phyloP scores from a whole-genome alignment of 192 early-diverging fungal species.

The Blastocladiella britannica region DNA sequence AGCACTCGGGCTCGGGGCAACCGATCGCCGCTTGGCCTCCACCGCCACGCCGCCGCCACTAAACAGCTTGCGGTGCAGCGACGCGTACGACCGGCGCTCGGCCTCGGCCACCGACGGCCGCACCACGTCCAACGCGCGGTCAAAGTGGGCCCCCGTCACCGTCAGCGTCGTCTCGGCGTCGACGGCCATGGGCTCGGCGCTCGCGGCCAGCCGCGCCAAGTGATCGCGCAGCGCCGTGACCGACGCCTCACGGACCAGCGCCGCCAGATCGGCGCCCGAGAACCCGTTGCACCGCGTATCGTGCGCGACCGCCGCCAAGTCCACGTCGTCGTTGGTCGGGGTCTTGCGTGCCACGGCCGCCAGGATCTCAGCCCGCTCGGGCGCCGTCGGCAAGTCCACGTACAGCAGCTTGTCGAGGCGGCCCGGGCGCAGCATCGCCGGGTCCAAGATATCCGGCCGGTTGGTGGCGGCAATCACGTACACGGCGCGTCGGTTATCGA shows the following conservation, averaged over 20 bases:
- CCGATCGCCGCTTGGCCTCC: too few species aligned
- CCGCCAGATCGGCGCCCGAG: conserved; percentile 36
- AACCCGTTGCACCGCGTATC: conserved; percentile 29
- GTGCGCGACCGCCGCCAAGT: conserved; percentile 17
- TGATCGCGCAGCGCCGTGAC: conserved; percentile 4
- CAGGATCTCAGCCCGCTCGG: conserved; percentile 69
- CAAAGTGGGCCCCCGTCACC: background rate
- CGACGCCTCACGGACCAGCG: conserved; percentile 26
- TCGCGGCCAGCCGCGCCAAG: background rate
- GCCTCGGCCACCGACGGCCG: background rate
- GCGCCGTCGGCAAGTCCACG: conserved; percentile 67
- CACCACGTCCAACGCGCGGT: background rate
- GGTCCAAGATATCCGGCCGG: conserved; percentile 90
- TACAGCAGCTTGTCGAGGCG: conserved; percentile 94
- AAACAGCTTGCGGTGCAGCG: background rate
- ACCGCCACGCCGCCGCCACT: too few species aligned
- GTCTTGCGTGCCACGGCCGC: conserved; percentile 55
- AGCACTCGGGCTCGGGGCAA: too few species aligned
- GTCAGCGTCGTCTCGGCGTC: background rate
- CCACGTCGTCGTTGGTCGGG: conserved; percentile 40
- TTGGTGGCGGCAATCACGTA: conserved; percentile 97
- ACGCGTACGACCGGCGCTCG: background rate
- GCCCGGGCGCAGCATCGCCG: conserved; percentile 93
- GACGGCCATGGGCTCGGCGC: background rate
- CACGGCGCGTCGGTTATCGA: conserved; percentile 66